Evolutionary conservation across 352 stramenopile species (phyloP).

Genomic region (Phytophthora sp.): DNA sequence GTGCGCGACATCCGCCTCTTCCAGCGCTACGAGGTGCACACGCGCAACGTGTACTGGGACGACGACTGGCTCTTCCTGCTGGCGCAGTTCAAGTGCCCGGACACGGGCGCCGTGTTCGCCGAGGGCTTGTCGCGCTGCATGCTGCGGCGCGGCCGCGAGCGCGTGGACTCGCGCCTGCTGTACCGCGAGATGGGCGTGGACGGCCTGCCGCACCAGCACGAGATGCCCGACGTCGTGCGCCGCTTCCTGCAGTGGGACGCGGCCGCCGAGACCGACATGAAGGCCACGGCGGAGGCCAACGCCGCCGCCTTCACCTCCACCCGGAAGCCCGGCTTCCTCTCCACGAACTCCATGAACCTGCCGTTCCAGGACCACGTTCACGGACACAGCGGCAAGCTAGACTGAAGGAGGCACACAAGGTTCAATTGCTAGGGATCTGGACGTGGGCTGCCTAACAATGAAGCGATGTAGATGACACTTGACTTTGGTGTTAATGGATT

Average conservation of each 20-base stretch:
- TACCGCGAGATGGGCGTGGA: slow-evolving; percentile 64
- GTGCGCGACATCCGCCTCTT: slow-evolving; percentile 61
- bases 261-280: slow-evolving; percentile 62
- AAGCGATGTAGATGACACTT: too few relatives aligned
- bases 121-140: slow-evolving; percentile 70
- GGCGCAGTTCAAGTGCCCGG: slow-evolving; percentile 69
- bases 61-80: slow-evolving; percentile 76
- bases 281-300: slow-evolving; percentile 46
- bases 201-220: slow-evolving; percentile 42
- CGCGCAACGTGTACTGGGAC: slow-evolving; percentile 74
- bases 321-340: slow-evolving; percentile 43
- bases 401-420: background rate
- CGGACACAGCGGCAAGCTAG: slow-evolving; percentile 3
- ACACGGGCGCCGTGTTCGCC: slow-evolving; percentile 65
- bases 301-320: slow-evolving; percentile 31
- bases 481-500: too few relatives aligned
- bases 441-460: too few relatives aligned
- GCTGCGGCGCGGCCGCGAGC: slow-evolving; percentile 57
- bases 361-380: slow-evolving; percentile 40
- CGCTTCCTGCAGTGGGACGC: slow-evolving; percentile 67
- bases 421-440: too few relatives aligned
- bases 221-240: slow-evolving; percentile 54
- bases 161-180: slow-evolving; percentile 52
- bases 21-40: slow-evolving; percentile 70
- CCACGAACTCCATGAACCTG: slow-evolving; percentile 75